Percentiles rank a stretch among this genome's conserved stretches.
Evolutionary conservation across 176 grass and related monocot species (phyloP).

Genomic region (Musa schizocarpa): DNA sequence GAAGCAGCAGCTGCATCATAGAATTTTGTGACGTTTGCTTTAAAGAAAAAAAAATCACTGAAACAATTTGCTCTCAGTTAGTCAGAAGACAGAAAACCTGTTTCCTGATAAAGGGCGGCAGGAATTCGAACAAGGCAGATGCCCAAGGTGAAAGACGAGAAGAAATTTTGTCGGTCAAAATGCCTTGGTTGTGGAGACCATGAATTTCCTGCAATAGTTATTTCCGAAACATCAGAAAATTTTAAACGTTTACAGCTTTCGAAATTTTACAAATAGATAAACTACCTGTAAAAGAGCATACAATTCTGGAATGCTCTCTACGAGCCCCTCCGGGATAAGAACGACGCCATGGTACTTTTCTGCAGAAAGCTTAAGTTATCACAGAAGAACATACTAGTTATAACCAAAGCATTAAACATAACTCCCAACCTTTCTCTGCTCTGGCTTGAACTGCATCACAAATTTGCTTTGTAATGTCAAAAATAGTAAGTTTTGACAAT

Average conservation of each 20-base stretch:
- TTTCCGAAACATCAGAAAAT: background rate
- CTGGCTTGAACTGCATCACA: conserved; percentile 69
- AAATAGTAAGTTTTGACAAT: conserved; percentile 62
- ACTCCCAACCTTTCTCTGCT: conserved; percentile 42
- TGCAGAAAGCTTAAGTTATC: conserved; percentile 18
- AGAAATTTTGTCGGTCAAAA: conserved; percentile 42
- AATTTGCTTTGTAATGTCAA: conserved; percentile 55
- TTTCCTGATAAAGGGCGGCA: conserved; percentile 60
- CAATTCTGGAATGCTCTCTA: conserved; percentile 69
- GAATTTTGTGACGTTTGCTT: background rate
- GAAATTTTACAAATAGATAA: conserved; percentile 4
- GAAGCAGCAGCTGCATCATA: conserved; percentile 47
- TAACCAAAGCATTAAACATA: background rate
- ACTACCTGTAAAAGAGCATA: conserved; percentile 74
- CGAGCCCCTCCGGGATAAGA: conserved; percentile 62
- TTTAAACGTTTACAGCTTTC: too few species aligned
- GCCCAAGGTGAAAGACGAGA: conserved; percentile 55
- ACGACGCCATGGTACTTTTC: conserved; percentile 66
- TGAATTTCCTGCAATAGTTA: conserved; percentile 45
- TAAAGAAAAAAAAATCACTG: conserved; percentile 2
- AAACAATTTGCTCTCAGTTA: background rate
- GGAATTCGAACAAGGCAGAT: conserved; percentile 49
- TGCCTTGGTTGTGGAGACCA: conserved; percentile 49
- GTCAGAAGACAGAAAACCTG: conserved; percentile 32
- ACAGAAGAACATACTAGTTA: background rate